Base-by-base conservation (phyloP, 352 stramenopile genomes). In the Globisporangium abappressorium region DNA sequence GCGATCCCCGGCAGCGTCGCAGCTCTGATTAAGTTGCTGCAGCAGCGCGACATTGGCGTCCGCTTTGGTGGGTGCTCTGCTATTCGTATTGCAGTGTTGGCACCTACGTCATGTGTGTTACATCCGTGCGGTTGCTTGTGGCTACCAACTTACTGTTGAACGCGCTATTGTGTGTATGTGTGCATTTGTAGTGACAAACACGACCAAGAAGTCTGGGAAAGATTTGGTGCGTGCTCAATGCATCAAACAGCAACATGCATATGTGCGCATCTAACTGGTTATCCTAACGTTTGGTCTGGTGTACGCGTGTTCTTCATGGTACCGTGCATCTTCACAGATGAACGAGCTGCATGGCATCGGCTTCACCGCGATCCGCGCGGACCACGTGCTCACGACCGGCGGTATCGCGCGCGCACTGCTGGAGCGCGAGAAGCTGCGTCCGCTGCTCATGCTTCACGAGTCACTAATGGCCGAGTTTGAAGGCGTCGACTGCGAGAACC, bases 151-250 rank as follows among this genome's bases (percentile, higher is more conserved):
- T 1, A 24, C 5, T 26, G 24, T 24, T 43, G 8, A 26, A 36
- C 64, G 24, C 64, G 28, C 15, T n/a, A n/a, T 11, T 49, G 49
- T 12, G 11, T 26, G 60, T 30, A 41, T 62, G 53, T 24, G 6
- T 3, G 41, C 33, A 22, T 65, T 14, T 26, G 9, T 46, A 90
- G 81, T 90, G 62, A 88, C 76, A n/a, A 90, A 90, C 61, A 90
- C 79, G n/a, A 90, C 81, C 41, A 90, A 80, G 63, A 88, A 87
- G 54, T 90, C 76, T 41, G 66, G 74, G 22, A 61, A 66, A 7
- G 68, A 82, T 38, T 56, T 90, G 67, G 81, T 87, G 47, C 53
- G 63, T 43, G 14, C 15, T n/a, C 41, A 41, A 14, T 41, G 36
- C 7, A 14, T 36, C 5, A 43, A 43, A 43, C 36, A 43, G 12